Evolutionary conservation across 1,284 basidiomycete species (phyloP).

Genomic region (Apiotrichum gamsii): DNA sequence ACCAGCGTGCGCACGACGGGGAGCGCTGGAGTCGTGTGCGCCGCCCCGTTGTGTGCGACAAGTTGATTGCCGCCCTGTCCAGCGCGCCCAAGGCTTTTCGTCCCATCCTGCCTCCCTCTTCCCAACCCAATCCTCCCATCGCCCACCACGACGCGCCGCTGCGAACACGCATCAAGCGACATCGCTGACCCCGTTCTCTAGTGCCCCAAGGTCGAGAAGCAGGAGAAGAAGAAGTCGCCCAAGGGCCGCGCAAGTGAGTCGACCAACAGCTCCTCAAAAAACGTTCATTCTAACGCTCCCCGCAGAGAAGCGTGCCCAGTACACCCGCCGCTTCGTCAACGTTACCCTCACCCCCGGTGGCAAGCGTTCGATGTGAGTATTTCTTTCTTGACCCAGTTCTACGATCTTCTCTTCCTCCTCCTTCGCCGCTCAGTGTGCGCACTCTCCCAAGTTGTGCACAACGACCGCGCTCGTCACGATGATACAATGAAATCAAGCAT

Average conservation of each 20-base stretch:
- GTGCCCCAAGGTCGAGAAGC: conserved; percentile 91
- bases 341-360: conserved; percentile 83
- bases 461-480: conserved; percentile 47
- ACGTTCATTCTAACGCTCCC: neutral
- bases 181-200: conserved; percentile 12
- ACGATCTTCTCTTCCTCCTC: neutral
- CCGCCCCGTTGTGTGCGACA: too few species aligned
- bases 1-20: neutral
- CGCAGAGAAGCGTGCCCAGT: conserved; percentile 78
- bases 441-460: neutral
- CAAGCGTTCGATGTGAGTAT: conserved; percentile 90
- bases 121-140: too few species aligned
- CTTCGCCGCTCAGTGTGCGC: neutral
- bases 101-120: too few species aligned
- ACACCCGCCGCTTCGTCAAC: conserved; percentile 67
- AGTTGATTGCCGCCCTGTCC: too few species aligned
- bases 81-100: too few species aligned
- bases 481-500: conserved; percentile 64
- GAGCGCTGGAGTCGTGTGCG: too few species aligned
- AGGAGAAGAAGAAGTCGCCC: conserved; percentile 96
- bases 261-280: too few species aligned
- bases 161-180: neutral
- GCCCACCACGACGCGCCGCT: too few species aligned
- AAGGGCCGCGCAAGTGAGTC: conserved; percentile 76
- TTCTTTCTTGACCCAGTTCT: conserved; percentile 3